Evolutionary conservation across 208 protist genomes (phyloP).

Genomic region (Trichomonas gallinae): DNA sequence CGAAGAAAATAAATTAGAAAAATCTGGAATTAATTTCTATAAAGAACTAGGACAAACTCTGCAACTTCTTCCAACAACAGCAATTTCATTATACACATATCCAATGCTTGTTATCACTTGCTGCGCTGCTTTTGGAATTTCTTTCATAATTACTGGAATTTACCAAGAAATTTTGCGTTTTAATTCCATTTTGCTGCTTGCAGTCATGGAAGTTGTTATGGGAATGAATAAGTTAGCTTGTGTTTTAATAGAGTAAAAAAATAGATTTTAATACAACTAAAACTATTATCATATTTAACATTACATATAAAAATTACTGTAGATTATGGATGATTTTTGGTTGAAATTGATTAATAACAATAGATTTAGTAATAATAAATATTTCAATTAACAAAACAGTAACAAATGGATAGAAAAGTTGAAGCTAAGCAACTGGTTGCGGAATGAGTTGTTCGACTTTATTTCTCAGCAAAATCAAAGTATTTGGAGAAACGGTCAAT

Average conservation of each 20-base stretch:
- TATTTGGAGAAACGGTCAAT: background rate
- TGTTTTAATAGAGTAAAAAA: background rate
- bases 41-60: background rate
- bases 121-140: background rate
- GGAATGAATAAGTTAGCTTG: background rate
- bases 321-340: too few relatives aligned
- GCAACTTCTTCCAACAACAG: background rate
- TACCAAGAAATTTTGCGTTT: background rate
- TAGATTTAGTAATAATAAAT: too few relatives aligned
- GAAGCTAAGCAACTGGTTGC: background rate
- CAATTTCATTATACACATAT: background rate
- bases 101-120: background rate
- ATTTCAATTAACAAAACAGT: too few relatives aligned
- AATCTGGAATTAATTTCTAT: background rate
- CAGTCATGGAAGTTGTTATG: background rate
- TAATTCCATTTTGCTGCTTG: background rate
- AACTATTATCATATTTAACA: too few relatives aligned
- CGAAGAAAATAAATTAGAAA: background rate
- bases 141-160: background rate
- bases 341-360: too few relatives aligned
- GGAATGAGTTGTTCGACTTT: background rate
- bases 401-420: too few relatives aligned
- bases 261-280: too few relatives aligned
- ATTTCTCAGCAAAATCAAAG: background rate
- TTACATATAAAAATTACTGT: too few relatives aligned